A percentile compares a stretch with the other conserved stretches of the same genome.
phyloP scores from a whole-genome alignment of 1,139 yeast species.

The Saccharomyces pastorianus region DNA sequence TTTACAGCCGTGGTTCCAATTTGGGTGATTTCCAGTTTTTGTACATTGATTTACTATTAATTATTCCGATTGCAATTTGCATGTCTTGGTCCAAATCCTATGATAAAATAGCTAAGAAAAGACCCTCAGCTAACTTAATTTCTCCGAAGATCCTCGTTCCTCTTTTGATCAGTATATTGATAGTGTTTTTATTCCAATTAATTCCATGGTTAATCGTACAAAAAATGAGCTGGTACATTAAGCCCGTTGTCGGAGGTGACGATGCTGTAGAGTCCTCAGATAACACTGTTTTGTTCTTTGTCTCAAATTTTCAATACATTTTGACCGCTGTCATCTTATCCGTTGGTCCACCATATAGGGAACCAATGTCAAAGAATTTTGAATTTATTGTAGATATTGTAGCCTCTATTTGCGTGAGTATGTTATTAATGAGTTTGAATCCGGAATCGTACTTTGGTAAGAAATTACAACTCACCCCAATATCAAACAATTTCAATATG shows the following conservation, averaged over 20 bases:
- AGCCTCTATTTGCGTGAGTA: slow-evolving; percentile 42
- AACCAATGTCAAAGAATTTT: slow-evolving; percentile 56
- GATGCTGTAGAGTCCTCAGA: slow-evolving; percentile 82
- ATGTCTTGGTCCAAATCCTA: slow-evolving; percentile 96
- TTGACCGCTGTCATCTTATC: slow-evolving; percentile 73
- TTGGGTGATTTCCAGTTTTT: slow-evolving; percentile 96
- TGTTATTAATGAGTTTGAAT: slow-evolving; percentile 42
- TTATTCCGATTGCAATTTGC: slow-evolving; percentile 88
- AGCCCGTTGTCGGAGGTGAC: slow-evolving; percentile 78
- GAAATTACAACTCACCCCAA: slow-evolving; percentile 66
- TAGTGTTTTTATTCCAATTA: slow-evolving; percentile 59
- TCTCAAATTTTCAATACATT: slow-evolving; percentile 83
- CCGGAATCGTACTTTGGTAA: slow-evolving; percentile 49
- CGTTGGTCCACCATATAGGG: slow-evolving; percentile 92
- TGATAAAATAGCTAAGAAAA: slow-evolving; percentile 49
- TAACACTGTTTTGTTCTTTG: slow-evolving; percentile 74
- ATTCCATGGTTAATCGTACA: slow-evolving; percentile 56
- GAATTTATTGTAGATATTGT: slow-evolving; percentile 65
- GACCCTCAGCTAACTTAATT: slow-evolving; percentile 91
- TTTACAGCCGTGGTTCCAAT: slow-evolving; percentile 84
- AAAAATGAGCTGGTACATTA: slow-evolving; percentile 62
- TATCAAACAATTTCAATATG: slow-evolving; percentile 46
- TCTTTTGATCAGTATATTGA: slow-evolving; percentile 58
- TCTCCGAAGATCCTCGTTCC: slow-evolving; percentile 83
- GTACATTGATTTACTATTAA: slow-evolving; percentile 83